Evolutionary conservation across 202 grass and related monocot genomes (phyloP), one percentile per base, ranked within the genome.

Genomic region (Schoenoplectus tabernaemontani): DNA sequence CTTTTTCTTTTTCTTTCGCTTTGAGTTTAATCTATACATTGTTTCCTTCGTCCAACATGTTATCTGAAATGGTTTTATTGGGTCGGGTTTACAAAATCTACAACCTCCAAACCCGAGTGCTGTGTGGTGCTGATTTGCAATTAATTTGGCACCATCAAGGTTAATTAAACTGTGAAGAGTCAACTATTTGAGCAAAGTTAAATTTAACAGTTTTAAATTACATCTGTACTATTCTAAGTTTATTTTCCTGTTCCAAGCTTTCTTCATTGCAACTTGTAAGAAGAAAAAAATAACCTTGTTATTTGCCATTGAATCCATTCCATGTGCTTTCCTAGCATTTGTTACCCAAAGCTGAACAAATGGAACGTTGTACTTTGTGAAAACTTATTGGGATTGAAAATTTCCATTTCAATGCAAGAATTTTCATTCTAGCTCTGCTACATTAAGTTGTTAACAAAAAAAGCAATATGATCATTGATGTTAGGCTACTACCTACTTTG

Each of bases 51-150:
- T 63, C 11, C 20, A 79, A 20, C 37, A 79, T 9, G 46, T 46
- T 79, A 38, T 79, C 57, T 57, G 77, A 79, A 79, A 47, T 61
- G 22, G 58, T 39, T 77, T 39, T 58, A 39, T 78, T 46, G 57
- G 56, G 36, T 41, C 57, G 59, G 57, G 59, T 80, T 46, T 79
- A n/a, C 0, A 63, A 28, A 23, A 34, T 4, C 47, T 1, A 0
- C 26, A 28, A 65, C 43, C 3, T 2, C 59, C 77, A 64, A 64
- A 74, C 46, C 46, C 46, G 13, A 13, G 47, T 28, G 28, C 28
- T 28, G 28, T 28, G 28, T 28, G 28, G 28, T 28, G 28, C 28
- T 28, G 6, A 39, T 24, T 24, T 43, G 64, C n/a, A 54, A 10
- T 19, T 17, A 53, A 74, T 32, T 48, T 50, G 2, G 17, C 44